Base-by-base conservation (phyloP, 2,329 filamentous ascomycete species). In the Neurospora crassa region DNA sequence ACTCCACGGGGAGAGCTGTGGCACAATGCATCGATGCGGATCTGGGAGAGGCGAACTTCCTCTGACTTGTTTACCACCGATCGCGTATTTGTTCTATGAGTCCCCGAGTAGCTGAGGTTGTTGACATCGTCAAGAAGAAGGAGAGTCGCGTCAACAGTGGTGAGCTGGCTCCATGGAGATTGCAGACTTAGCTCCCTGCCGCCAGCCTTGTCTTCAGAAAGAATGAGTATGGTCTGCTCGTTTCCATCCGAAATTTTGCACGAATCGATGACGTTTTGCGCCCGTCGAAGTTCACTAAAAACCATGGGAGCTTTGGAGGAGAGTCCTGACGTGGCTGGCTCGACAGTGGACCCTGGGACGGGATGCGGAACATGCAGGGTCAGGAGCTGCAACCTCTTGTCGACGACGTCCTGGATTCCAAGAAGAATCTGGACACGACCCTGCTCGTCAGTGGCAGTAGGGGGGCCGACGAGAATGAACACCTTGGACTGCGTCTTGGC, bases 131-230 rank as follows among this genome's bases (percentile, higher is more conserved):
- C 85, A 29, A 89, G 79, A 72, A 85, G 84, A 24, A 93, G 81
- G 40, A 84, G 75, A 1, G 91, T 90, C 1, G 93, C 80, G 0
- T 85, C 82, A n/a, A 94, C 81, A 63, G 88, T 89, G n/a, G 89
- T 88, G 14, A 91, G 84, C 69, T 87, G 86, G 71, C 90, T 90
- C 92, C 92, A 94, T 0, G 91, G 91, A 6, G 91, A 91, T 79
- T 94, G 91, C 11, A 92, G 82, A 74, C 90, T 92, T 18, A 95
- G 80, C 76, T 91, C 88, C 67, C 88, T 86, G 40, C 86, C 85
- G 1, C 90, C 90, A 74, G 88, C 83, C 69, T 86, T 85, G 34
- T 88, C 87, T 75, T 90, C 87, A 3, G 89, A 91, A 16, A 95
- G 81, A 37, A 92, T 88, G 2, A 94, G 81, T 69, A 94, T 89